A percentile compares a stretch with the other conserved stretches of the same genome.
phyloP scores from a whole-genome alignment of 352 stramenopile species.

The Phytophthora citricola region DNA sequence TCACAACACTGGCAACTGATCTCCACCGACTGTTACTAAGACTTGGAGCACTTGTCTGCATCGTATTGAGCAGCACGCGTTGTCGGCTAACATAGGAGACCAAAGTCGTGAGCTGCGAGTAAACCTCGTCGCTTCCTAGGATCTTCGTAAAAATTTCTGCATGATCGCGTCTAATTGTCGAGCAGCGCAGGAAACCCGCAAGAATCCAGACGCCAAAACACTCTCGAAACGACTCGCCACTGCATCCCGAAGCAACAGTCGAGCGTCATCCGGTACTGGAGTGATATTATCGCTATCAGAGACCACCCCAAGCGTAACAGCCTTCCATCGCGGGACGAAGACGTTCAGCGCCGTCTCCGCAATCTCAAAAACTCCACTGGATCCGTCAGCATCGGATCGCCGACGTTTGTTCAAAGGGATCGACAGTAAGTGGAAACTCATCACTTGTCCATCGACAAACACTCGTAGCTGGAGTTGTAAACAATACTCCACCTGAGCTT shows the following conservation, averaged over 20 bases:
- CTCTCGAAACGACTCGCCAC: conserved; percentile 31
- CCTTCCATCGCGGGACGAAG: conserved; percentile 26
- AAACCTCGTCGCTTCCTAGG: conserved; percentile 22
- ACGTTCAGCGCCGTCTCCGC: conserved; percentile 26
- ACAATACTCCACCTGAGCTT: conserved; percentile 36
- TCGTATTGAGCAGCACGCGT: conserved; percentile 14
- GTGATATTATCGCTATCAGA: conserved; percentile 27
- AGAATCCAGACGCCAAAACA: conserved; percentile 27
- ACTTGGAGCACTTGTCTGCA: conserved; percentile 24
- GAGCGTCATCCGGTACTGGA: conserved; percentile 16
- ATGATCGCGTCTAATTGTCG: conserved; percentile 26
- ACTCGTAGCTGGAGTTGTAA: conserved; percentile 35
- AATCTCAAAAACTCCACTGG: conserved; percentile 32
- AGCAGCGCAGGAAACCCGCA: conserved; percentile 26
- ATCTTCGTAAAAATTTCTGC: conserved; percentile 36
- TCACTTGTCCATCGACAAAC: conserved; percentile 30
- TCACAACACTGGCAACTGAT: conserved; percentile 20
- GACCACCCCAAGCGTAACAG: conserved; percentile 28
- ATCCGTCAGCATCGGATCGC: conserved; percentile 18
- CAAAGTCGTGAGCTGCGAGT: conserved; percentile 27
- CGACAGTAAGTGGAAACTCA: conserved; percentile 32
- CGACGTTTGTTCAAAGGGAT: conserved; percentile 36
- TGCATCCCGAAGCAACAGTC: conserved; percentile 27
- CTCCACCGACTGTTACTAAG: conserved; percentile 25
- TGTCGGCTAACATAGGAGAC: conserved; percentile 35